phyloP scores from a whole-genome alignment of 768 basidiomycete species.

The Chalciporus pseudorubinellus region DNA sequence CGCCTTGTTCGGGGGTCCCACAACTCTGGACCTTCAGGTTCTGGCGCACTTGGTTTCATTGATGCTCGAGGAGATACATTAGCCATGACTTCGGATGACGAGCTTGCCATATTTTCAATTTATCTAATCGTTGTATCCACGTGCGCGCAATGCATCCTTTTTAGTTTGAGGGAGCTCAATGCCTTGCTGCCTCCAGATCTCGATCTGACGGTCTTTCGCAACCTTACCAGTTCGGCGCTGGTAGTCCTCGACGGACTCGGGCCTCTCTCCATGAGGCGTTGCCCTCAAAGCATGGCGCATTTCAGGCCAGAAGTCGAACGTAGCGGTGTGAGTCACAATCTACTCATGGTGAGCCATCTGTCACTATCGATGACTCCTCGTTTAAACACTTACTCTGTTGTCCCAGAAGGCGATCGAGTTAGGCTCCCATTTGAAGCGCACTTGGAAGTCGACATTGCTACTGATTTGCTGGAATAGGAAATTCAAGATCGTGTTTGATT shows the following conservation, averaged over 20 bases:
- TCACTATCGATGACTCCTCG: too few species aligned
- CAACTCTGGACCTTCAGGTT: not conserved
- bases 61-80: too few species aligned
- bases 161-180: slow-evolving; percentile 37
- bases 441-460: slow-evolving; percentile 70
- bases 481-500: slow-evolving; percentile 69
- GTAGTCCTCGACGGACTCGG: slow-evolving; percentile 73
- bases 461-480: slow-evolving; percentile 73
- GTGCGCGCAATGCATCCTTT: slow-evolving; percentile 36
- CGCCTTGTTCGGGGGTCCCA: slow-evolving; percentile 11
- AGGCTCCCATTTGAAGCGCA: slow-evolving; percentile 73
- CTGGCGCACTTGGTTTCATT: too few species aligned
- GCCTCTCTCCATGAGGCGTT: slow-evolving; percentile 79
- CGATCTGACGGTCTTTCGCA: slow-evolving; percentile 71
- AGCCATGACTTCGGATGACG: too few species aligned
- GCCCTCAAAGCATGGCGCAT: slow-evolving; percentile 76
- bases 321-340: slow-evolving; percentile 76
- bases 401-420: slow-evolving; percentile 87
- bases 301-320: slow-evolving; percentile 79
- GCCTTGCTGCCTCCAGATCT: slow-evolving; percentile 69
- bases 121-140: slow-evolving; percentile 63
- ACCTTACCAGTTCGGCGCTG: slow-evolving; percentile 58
- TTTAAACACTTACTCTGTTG: slow-evolving; percentile 51
- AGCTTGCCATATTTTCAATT: too few species aligned
- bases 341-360: slow-evolving; percentile 18